Conservation (phyloP, 2,329 filamentous ascomycete genomes). For the Fusarium ramigenum region DNA sequence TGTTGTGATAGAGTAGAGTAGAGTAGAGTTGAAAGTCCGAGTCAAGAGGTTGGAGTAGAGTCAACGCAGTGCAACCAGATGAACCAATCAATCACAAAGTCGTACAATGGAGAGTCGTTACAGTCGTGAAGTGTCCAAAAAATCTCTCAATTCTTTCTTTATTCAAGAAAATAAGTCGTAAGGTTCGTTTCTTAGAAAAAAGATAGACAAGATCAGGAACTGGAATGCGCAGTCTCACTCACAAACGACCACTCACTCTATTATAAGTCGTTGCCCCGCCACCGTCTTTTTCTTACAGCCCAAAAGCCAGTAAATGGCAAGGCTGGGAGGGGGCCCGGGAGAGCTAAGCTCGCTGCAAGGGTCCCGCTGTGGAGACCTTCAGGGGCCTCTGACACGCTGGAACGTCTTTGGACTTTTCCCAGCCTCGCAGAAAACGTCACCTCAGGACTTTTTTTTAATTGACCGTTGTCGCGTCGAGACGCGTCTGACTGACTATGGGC, state of each 20-base stretch:
- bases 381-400: slow-evolving; percentile 34
- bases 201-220: slow-evolving; percentile 8
- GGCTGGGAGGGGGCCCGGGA: slow-evolving; percentile 49
- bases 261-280: slow-evolving; percentile 61
- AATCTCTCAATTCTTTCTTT: neutral
- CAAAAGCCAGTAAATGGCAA: slow-evolving; percentile 43
- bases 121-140: neutral
- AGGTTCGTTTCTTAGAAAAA: neutral
- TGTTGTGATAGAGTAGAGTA: neutral
- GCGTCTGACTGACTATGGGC: slow-evolving; percentile 11
- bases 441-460: neutral
- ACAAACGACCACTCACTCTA: slow-evolving; percentile 17
- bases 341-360: slow-evolving; percentile 24
- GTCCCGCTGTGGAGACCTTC: slow-evolving; percentile 13
- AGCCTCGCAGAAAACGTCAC: slow-evolving; percentile 38
- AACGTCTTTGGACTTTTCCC: slow-evolving; percentile 12
- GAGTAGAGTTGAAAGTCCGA: neutral
- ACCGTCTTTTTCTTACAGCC: slow-evolving; percentile 51
- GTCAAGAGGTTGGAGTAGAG: neutral
- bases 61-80: slow-evolving; percentile 6
- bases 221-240: slow-evolving; percentile 25
- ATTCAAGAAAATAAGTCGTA: neutral
- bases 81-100: slow-evolving; percentile 13
- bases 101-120: slow-evolving; percentile 7
- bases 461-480: slow-evolving; percentile 11